Conservation (phyloP, 2,329 filamentous ascomycete genomes). For the Pseudopyrenochaeta lycopersici region DNA sequence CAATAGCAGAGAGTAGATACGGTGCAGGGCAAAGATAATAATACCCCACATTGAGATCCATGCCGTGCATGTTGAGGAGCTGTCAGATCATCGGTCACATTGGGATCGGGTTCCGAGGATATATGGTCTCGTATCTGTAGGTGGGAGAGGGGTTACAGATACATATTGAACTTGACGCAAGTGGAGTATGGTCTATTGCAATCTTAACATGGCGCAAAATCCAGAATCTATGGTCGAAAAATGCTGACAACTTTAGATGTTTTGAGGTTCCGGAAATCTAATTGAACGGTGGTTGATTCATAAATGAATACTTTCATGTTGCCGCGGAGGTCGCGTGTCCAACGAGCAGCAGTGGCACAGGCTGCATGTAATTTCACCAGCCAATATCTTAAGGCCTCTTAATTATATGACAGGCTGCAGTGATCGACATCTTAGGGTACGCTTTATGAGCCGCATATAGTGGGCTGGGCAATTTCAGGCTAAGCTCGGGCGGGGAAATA, state of each 20-base stretch:
- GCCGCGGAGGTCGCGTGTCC: background rate
- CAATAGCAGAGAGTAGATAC: background rate
- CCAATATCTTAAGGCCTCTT: background rate
- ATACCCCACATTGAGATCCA: background rate
- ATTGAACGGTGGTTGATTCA: background rate
- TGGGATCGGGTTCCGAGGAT: background rate
- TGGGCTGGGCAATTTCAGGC: slow-evolving; percentile 8
- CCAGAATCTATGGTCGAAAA: background rate
- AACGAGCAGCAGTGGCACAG: background rate
- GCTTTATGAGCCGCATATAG: slow-evolving; percentile 10
- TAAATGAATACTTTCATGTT: background rate
- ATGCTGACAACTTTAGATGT: background rate
- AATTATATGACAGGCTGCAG: background rate
- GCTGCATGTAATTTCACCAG: background rate
- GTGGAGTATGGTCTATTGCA: background rate
- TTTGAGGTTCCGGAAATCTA: background rate
- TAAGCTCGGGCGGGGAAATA: slow-evolving; percentile 5
- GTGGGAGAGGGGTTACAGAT: background rate
- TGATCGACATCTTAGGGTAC: background rate
- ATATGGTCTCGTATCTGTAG: slow-evolving; percentile 6
- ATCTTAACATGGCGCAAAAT: background rate
- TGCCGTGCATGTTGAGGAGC: background rate
- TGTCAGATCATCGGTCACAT: background rate
- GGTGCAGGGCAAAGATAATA: background rate
- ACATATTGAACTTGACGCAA: background rate